Percentiles rank a stretch among this genome's conserved stretches.
Conservation (phyloP, 345 rosid genomes). For the Syzygium jambos region DNA sequence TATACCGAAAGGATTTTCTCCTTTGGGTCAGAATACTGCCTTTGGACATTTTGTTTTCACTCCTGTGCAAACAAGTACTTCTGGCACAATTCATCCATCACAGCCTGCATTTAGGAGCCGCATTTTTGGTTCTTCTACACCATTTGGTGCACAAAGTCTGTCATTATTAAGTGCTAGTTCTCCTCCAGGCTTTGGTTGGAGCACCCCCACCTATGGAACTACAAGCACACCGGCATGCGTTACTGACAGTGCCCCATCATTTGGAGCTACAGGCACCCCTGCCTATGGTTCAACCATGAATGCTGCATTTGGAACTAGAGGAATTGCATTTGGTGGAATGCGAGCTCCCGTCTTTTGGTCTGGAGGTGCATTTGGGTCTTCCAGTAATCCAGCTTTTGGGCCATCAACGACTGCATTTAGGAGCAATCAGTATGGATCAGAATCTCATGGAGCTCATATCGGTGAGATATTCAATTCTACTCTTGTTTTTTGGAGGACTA, state of each 20-base stretch:
- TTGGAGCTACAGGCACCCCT: conserved; percentile 36
- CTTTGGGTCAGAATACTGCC: conserved; percentile 6
- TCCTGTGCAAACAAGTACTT: too few species aligned
- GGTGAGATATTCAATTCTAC: conserved; percentile 20
- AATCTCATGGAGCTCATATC: conserved; percentile 55
- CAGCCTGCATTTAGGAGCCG: conserved; percentile 2
- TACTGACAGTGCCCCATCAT: conserved; percentile 21
- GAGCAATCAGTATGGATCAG: conserved; percentile 48
- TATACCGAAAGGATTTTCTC: conserved; percentile 37
- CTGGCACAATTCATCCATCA: too few species aligned
- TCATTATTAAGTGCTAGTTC: too few species aligned
- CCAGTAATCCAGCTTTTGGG: conserved; percentile 44
- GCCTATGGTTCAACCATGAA: conserved; percentile 24
- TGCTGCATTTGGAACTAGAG: conserved; percentile 24
- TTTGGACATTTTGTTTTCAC: too few species aligned
- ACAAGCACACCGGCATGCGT: conserved; percentile 9
- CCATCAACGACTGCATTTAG: conserved; percentile 51
- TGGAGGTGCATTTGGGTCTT: conserved; percentile 34
- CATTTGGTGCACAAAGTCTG: too few species aligned
- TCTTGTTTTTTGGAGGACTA: neutral
- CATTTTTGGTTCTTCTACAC: neutral
- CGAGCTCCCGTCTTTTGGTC: conserved; percentile 32
- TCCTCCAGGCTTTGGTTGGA: conserved; percentile 35
- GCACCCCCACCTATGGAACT: conserved; percentile 47
- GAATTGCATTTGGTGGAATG: conserved; percentile 42